Evolutionary conservation across 1,139 yeast species (phyloP).

Genomic region (Protomyces gravidus): DNA sequence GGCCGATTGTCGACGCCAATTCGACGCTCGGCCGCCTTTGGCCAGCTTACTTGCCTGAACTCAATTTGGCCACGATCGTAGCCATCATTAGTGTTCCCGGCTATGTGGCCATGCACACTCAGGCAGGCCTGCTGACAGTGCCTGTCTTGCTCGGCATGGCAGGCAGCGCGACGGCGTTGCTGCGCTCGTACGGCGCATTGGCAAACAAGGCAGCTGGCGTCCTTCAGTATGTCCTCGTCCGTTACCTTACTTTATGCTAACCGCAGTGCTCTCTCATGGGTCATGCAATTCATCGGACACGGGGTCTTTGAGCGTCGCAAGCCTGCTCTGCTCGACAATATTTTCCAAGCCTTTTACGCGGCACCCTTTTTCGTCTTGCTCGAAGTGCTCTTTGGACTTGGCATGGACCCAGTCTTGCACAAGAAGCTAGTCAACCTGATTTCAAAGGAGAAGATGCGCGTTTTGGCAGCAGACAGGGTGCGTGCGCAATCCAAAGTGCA

Average conservation of each 20-base stretch:
- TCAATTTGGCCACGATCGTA: constrained; percentile 45
- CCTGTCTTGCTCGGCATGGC: constrained; percentile 41
- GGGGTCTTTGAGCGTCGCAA: constrained; percentile 74
- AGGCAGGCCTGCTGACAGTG: constrained; percentile 46
- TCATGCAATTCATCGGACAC: constrained; percentile 86
- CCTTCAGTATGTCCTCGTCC: constrained; percentile 33
- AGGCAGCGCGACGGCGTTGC: constrained; percentile 35
- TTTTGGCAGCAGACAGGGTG: neutral
- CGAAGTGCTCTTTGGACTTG: constrained; percentile 66
- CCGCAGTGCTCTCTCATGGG: constrained; percentile 54
- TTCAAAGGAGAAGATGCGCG: neutral
- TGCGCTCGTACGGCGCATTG: constrained; percentile 33
- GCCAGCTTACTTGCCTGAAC: constrained; percentile 38
- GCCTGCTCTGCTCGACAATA: constrained; percentile 81
- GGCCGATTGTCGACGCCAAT: constrained; percentile 34
- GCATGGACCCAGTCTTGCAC: constrained; percentile 38
- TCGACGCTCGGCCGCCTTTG: constrained; percentile 1
- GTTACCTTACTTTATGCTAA: constrained; percentile 44
- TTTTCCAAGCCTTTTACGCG: constrained; percentile 76
- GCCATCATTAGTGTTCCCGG: constrained; percentile 47
- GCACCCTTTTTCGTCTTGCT: constrained; percentile 88
- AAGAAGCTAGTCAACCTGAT: neutral
- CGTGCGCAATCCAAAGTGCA: neutral
- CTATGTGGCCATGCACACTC: constrained; percentile 45
- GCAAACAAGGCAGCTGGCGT: constrained; percentile 37